phyloP scores from a whole-genome alignment of 495 filamentous ascomycete genomes.

The Penicillium bovifimosum region DNA sequence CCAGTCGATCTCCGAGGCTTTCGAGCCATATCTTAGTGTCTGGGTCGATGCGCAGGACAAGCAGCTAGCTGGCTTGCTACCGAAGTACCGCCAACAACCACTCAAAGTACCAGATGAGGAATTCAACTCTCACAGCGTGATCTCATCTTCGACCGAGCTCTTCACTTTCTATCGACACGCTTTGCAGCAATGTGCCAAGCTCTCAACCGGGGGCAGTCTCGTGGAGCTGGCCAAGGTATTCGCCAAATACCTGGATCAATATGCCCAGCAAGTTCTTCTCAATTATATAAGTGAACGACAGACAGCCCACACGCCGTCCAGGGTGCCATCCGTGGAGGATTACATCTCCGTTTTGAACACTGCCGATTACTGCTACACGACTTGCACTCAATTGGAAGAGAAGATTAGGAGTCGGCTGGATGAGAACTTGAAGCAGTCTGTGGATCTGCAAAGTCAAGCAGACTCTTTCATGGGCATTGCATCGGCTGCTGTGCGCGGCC shows the following conservation, averaged over 20 bases:
- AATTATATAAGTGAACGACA: conserved; percentile 63
- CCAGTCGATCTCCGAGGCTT: conserved; percentile 92
- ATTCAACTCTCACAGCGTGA: conserved; percentile 83
- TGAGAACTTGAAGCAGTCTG: conserved; percentile 60
- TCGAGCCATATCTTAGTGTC: conserved; percentile 91
- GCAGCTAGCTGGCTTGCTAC: conserved; percentile 78
- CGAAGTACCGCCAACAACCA: conserved; percentile 82
- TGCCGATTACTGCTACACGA: conserved; percentile 94
- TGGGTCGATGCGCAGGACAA: conserved; percentile 98
- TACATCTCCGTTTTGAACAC: conserved; percentile 86
- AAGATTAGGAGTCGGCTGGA: conserved; percentile 90
- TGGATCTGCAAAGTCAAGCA: conserved; percentile 87
- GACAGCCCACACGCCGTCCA: conserved; percentile 43
- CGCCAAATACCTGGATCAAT: conserved; percentile 91
- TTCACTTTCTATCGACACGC: conserved; percentile 94
- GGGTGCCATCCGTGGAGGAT: conserved; percentile 63
- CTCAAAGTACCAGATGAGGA: conserved; percentile 81
- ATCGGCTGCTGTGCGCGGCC: conserved; percentile 73
- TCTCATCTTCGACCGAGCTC: conserved; percentile 89
- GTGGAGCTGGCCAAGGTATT: conserved; percentile 81
- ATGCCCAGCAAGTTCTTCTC: conserved; percentile 87
- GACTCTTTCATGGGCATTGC: conserved; percentile 96
- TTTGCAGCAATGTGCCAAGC: conserved; percentile 89
- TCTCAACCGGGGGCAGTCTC: conserved; percentile 82
- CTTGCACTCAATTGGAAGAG: conserved; percentile 85